Base-by-base conservation (phyloP, 163 green algal species). In the Volvox carteri region DNA sequence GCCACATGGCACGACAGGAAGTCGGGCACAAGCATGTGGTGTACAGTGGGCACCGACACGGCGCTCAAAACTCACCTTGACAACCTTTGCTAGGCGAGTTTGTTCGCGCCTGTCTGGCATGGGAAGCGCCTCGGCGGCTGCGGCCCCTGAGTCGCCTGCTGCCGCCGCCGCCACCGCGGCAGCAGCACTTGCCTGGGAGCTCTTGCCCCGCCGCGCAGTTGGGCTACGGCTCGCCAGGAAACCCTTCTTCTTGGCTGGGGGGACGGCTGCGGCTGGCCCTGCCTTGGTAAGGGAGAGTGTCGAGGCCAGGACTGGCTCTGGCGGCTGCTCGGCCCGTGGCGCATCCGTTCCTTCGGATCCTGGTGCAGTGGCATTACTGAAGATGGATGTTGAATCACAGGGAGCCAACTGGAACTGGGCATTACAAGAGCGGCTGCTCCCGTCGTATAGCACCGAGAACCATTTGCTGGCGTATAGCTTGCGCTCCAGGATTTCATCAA, bases 371-470 rank as follows among this genome's bases (percentile, higher is more conserved):
- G 48, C 48, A n/a, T n/a, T n/a, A n/a, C n/a, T n/a, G n/a, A n/a
- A n/a, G n/a, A n/a, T n/a, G n/a, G n/a, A 2, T 41, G 12, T 8
- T 41, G 9, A 9, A 74, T 74, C 62, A 42, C 23, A 16, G 39
- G 70, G 25, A 11, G 48, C 44, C 42, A 87, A 44, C 16, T 54
- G 41, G 30, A 88, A 48, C 68, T 48, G 4, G 30, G 83, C 48
- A 67, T 74, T 88, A 58, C 23, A 73, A 5, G 68, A 83, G 25
- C 50, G 48, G 54, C 41, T 33, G 28, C 44, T 78, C 1, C 87
- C 87, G 58, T 91, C 87, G 79, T 91, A 91, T 39, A 91, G 72
- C 5, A 80, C 75, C 33, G 74, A 78, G 60, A 91, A 91, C 78
- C 87, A 91, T 30, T 39, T 70, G 84, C 72, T 84, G 41, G 19